Evolutionary conservation across 2,329 filamentous ascomycete species (phyloP).

Genomic region (Neonectria coccinea): DNA sequence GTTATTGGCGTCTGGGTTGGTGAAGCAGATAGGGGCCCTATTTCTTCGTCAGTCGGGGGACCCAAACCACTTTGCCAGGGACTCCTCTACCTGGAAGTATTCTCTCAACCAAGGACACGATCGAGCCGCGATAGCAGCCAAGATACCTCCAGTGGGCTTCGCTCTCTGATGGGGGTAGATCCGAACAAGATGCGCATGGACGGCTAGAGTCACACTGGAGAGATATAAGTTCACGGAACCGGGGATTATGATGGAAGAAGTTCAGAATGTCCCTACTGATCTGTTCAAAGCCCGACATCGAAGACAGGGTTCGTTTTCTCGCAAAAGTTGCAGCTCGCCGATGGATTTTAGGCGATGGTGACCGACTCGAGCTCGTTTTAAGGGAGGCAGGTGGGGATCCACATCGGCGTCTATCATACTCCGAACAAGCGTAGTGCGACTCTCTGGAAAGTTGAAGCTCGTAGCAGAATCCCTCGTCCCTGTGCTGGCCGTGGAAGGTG

Average conservation of each 20-base stretch:
- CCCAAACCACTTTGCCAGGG: background rate
- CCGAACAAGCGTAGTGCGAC: constrained; percentile 51
- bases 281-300: constrained; percentile 62
- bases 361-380: constrained; percentile 65
- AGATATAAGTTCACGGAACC: constrained; percentile 28
- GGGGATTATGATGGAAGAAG: background rate
- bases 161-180: constrained; percentile 50
- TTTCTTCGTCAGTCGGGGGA: constrained; percentile 27
- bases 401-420: constrained; percentile 60
- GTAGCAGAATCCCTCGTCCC: constrained; percentile 43
- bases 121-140: constrained; percentile 64
- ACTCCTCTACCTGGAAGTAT: constrained; percentile 61
- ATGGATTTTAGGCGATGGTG: constrained; percentile 68
- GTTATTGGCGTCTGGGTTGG: constrained; percentile 63
- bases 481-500: constrained; percentile 43
- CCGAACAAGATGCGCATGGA: constrained; percentile 61
- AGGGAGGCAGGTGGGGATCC: constrained; percentile 65
- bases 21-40: constrained; percentile 61
- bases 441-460: constrained; percentile 54
- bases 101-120: constrained; percentile 60
- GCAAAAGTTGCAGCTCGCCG: constrained; percentile 64
- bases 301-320: constrained; percentile 62
- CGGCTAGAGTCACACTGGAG: constrained; percentile 64
- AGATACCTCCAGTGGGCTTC: constrained; percentile 62
- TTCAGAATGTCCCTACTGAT: constrained; percentile 53